phyloP scores from a whole-genome alignment of 148 eudicot genomes.

The Camellia japonica region DNA sequence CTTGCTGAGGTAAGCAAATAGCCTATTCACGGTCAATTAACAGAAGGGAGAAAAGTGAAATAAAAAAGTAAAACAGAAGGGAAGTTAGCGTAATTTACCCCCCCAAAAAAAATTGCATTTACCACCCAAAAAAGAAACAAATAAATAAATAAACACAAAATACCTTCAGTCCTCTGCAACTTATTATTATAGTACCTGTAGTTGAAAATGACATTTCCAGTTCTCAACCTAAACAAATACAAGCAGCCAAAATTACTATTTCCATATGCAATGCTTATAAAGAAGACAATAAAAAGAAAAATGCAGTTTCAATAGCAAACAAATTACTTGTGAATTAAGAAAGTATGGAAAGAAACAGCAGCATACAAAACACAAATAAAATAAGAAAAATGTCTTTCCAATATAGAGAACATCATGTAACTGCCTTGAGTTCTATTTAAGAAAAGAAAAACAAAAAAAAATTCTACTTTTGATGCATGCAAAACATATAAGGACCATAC shows the following conservation, averaged over 20 bases:
- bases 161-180: slow-evolving; percentile 87
- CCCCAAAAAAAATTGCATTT: neutral
- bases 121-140: slow-evolving; percentile 1
- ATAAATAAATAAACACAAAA: neutral
- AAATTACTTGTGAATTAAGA: no score
- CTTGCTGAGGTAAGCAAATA: no score
- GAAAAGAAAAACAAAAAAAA: no score
- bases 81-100: no score
- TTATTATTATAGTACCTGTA: slow-evolving; percentile 67
- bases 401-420: neutral
- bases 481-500: no score
- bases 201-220: slow-evolving; percentile 87
- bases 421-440: neutral
- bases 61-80: no score
- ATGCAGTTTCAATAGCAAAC: neutral
- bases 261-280: slow-evolving; percentile 3
- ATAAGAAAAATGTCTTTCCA: neutral
- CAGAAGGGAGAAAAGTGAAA: no score
- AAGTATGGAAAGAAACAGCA: neutral
- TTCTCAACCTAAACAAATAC: slow-evolving; percentile 65
- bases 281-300: neutral
- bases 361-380: neutral
- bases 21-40: no score
- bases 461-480: no score
- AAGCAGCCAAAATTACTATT: slow-evolving; percentile 16